Percentiles rank a stretch among this genome's conserved stretches.
These are phyloP conservation scores for Suhomyces bokatorum DNA, from an alignment of 1,139 yeast genomes.

Conservation along the genomic window DNA sequence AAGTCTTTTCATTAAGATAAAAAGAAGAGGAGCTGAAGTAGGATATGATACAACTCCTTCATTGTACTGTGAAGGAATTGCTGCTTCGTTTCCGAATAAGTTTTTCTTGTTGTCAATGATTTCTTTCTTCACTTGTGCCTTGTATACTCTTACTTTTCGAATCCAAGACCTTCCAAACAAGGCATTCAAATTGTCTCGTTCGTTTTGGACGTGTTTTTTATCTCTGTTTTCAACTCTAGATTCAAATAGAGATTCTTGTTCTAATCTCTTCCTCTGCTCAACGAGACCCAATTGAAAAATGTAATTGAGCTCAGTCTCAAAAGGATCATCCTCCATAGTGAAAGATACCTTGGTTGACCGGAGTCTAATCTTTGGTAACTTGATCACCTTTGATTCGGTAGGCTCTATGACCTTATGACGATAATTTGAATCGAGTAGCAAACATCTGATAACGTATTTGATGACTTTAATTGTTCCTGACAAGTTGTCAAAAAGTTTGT, in stretches of 20 bases:
- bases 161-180: conserved; percentile 41
- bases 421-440: conserved; percentile 32
- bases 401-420: conserved; percentile 23
- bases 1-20: conserved; percentile 56
- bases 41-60: conserved; percentile 59
- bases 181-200: conserved; percentile 13
- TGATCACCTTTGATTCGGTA: conserved; percentile 41
- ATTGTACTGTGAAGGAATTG: conserved; percentile 47
- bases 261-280: conserved; percentile 69
- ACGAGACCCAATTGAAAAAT: conserved; percentile 73
- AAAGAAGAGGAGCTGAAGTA: conserved; percentile 64
- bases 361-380: conserved; percentile 55
- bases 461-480: conserved; percentile 54
- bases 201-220: conserved; percentile 13
- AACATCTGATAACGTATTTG: conserved; percentile 52
- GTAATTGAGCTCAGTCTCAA: conserved; percentile 75
- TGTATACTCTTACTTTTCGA: conserved; percentile 52
- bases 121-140: conserved; percentile 41
- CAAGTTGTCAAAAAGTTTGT: conserved; percentile 61
- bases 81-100: conserved; percentile 46
- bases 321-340: conserved; percentile 77
- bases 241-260: conserved; percentile 58
- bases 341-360: conserved; percentile 49
- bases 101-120: conserved; percentile 54
- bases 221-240: conserved; percentile 19